Conservation (phyloP, 805 yeast species). For the Candida coquimbonensis region DNA sequence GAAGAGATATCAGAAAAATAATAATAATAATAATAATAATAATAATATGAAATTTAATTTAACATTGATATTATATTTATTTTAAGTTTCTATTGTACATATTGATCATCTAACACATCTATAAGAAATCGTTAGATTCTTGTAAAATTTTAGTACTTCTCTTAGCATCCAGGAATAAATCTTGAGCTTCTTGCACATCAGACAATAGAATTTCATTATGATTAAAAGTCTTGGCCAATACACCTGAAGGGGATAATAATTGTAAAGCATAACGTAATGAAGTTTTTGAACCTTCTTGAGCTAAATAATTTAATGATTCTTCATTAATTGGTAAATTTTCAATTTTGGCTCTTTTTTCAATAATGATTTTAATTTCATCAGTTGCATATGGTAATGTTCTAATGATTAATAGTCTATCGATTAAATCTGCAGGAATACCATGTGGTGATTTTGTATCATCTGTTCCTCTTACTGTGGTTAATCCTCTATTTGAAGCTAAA, state of each 20-base stretch:
- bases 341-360: conserved; percentile 72
- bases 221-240: conserved; percentile 67
- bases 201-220: conserved; percentile 58
- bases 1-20: conserved; percentile 39
- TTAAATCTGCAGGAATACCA: conserved; percentile 92
- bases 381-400: conserved; percentile 84
- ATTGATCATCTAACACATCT: conserved; percentile 1
- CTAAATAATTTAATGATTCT: conserved; percentile 70
- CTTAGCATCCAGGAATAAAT: conserved; percentile 77
- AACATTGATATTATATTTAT: not conserved
- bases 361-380: conserved; percentile 76
- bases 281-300: conserved; percentile 65
- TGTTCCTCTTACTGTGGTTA: conserved; percentile 87
- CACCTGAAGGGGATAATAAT: conserved; percentile 82
- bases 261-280: conserved; percentile 91
- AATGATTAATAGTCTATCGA: conserved; percentile 86
- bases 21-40: not conserved
- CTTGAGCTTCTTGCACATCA: conserved; percentile 80
- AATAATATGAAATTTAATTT: not conserved
- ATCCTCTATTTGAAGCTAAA: conserved; percentile 92
- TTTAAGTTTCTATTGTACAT: conserved; percentile 5
- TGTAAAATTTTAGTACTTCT: conserved; percentile 68
- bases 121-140: conserved; percentile 27
- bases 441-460: conserved; percentile 84
- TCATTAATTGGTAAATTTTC: conserved; percentile 61